Conservation (phyloP, 1,139 yeast genomes). For the Geotrichum macrosporum region DNA sequence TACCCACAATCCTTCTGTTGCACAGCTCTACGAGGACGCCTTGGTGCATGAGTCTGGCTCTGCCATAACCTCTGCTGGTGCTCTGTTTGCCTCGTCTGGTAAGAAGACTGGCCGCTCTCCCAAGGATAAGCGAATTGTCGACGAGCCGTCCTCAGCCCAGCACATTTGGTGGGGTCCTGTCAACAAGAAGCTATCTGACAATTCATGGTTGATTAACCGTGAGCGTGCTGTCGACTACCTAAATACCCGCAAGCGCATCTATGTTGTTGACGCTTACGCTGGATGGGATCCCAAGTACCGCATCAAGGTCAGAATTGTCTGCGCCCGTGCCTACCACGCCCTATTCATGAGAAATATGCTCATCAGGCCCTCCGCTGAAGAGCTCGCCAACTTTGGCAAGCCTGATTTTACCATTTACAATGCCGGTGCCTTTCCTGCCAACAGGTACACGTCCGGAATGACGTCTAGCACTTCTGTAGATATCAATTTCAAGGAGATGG, state of each 20-base stretch:
- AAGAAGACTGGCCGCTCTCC: slow-evolving; percentile 97
- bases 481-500: slow-evolving; percentile 96
- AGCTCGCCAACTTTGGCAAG: slow-evolving; percentile 84
- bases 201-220: slow-evolving; percentile 93
- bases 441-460: slow-evolving; percentile 95
- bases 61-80: slow-evolving; percentile 90
- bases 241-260: slow-evolving; percentile 91
- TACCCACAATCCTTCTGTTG: slow-evolving; percentile 90
- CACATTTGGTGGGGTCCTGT: slow-evolving; percentile 99
- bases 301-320: slow-evolving; percentile 91
- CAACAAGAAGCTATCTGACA: slow-evolving; percentile 88
- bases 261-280: slow-evolving; percentile 93
- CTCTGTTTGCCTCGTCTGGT: slow-evolving; percentile 93
- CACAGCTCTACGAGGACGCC: slow-evolving; percentile 92
- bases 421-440: slow-evolving; percentile 99
- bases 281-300: slow-evolving; percentile 99
- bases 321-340: slow-evolving; percentile 99
- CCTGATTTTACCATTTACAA: slow-evolving; percentile 98
- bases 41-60: slow-evolving; percentile 79
- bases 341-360: slow-evolving; percentile 97
- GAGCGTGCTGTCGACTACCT: slow-evolving; percentile 96
- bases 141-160: slow-evolving; percentile 77
- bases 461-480: slow-evolving; percentile 94
- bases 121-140: slow-evolving; percentile 96
- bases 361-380: slow-evolving; percentile 90